Base-by-base conservation (phyloP, 257 asterid species). In the Forsythia viridissima region DNA sequence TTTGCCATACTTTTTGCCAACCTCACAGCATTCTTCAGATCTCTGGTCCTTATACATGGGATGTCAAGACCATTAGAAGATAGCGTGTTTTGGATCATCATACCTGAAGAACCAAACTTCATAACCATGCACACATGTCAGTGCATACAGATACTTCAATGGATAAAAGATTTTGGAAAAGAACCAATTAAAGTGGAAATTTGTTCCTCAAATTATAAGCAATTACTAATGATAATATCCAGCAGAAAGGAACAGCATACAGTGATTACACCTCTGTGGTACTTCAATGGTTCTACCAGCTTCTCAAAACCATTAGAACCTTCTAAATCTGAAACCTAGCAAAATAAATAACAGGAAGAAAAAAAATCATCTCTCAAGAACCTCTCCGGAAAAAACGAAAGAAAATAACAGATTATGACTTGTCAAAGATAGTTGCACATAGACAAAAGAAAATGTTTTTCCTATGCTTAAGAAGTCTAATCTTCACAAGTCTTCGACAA, bases 71-170 rank as follows among this genome's bases (percentile, higher is more conserved):
- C 85, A 38, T 76, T 80, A 48, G 79, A 78, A 21, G 42, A 42
- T 44, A 86, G 70, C 3, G 82, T 83, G 40, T 74, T 78, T 46
- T 81, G 84, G 77, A 86, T 86, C 81, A 81, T 63, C 68, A 0
- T 38, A 59, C 86, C 89, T 42, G 87, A 81, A 57, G 78, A 86
- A 41, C 89, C 89, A 73, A 86, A 86, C 88, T 85, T 65, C 34
- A 75, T 37, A 68, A 43, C 9, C 24, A 37, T 3, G 38, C 72
- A 75, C 11, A 69, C 39, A 57, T 36, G 72, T 72, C 39, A 71
- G 80, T 57, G 34, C 46, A 44, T 6, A n/a, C 61, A 46, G n/a
- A 15, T 11, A 20, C 37, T 24, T 66, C 39, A 43, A 66, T 13
- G 48, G 24, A 0, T 0, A 24, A 0, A 24, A 24, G 24, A 24